phyloP scores from a whole-genome alignment of 345 rosid species.

The Brassica rapa region DNA sequence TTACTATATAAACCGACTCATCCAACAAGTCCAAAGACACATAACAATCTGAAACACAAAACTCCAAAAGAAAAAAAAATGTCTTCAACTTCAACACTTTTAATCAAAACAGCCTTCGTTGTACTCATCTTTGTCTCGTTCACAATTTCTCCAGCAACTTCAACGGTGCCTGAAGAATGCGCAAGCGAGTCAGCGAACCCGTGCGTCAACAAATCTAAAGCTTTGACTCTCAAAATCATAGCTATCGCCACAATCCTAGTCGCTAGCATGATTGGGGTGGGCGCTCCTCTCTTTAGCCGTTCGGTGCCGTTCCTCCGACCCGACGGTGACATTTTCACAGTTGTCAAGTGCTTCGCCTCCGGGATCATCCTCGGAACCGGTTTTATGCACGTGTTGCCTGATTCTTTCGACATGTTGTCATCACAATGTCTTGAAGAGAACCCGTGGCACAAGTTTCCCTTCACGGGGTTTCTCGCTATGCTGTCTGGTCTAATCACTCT shows the following conservation, averaged over 20 bases:
- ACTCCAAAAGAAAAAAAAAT: neutral
- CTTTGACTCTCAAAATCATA: neutral
- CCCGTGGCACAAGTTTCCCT: constrained; percentile 7
- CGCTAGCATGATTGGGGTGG: neutral
- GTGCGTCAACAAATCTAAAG: neutral
- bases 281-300: neutral
- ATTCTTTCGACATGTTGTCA: neutral
- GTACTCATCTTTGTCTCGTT: neutral
- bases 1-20: neutral
- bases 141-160: neutral
- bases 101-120: neutral
- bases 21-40: neutral
- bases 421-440: neutral
- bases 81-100: neutral
- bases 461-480: constrained; percentile 3
- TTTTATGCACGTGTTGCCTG: neutral
- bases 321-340: neutral
- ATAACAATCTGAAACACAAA: neutral
- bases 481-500: neutral
- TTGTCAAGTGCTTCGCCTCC: neutral
- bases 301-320: neutral
- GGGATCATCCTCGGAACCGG: neutral
- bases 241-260: neutral
- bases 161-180: neutral
- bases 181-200: neutral